phyloP scores from a whole-genome alignment of 2,329 filamentous ascomycete genomes.

The Mycocentrospora acerina region DNA sequence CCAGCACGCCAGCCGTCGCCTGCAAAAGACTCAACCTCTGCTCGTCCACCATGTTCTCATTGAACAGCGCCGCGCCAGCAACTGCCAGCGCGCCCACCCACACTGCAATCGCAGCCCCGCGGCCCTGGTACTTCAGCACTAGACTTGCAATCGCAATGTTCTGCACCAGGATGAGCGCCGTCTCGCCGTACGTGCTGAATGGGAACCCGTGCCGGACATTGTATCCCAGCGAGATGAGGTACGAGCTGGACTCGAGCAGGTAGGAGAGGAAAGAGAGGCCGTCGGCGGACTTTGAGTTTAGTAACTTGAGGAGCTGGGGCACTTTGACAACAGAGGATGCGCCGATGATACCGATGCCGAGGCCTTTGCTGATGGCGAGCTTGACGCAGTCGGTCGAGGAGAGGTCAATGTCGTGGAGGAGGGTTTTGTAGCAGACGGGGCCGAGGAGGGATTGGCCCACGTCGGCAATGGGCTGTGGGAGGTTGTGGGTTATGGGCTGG shows the following conservation, averaged over 20 bases:
- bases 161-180: conserved; percentile 85
- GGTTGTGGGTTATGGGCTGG: conserved; percentile 49
- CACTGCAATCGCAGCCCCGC: conserved; percentile 66
- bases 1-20: conserved; percentile 77
- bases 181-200: conserved; percentile 96
- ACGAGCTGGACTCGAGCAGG: conserved; percentile 83
- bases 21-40: conserved; percentile 73
- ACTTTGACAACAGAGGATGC: conserved; percentile 93
- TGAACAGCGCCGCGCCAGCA: conserved; percentile 70
- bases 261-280: conserved; percentile 90
- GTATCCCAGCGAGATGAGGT: conserved; percentile 89
- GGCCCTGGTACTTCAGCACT: conserved; percentile 80
- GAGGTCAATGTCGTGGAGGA: conserved; percentile 82
- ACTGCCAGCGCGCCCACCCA: conserved; percentile 77
- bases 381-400: conserved; percentile 78
- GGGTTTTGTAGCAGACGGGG: conserved; percentile 76
- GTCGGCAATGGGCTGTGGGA: conserved; percentile 41
- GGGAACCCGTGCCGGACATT: conserved; percentile 89
- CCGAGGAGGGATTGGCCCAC: conserved; percentile 65
- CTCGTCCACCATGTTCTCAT: conserved; percentile 63
- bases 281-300: conserved; percentile 74
- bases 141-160: conserved; percentile 87
- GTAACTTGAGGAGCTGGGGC: conserved; percentile 91
- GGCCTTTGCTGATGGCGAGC: conserved; percentile 85
- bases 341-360: conserved; percentile 90